These are phyloP conservation scores for Smallanthus sonchifolius DNA, from an alignment of 129 eudicot species.

Conservation along the genomic window DNA sequence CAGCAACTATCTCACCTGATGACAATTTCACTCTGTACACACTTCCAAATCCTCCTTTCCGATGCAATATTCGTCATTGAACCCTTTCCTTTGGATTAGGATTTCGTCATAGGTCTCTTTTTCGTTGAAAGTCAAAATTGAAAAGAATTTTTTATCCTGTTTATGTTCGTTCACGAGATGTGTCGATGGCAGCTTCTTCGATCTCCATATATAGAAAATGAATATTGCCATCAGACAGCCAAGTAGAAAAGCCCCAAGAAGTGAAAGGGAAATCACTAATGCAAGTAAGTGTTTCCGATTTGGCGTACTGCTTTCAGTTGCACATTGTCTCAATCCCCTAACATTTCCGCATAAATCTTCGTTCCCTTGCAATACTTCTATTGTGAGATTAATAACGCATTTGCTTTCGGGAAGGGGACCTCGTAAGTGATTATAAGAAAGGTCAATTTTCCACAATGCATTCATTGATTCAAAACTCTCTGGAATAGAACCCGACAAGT, in stretches of 20 bases:
- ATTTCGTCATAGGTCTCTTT: conserved; percentile 19
- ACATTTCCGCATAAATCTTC: conserved; percentile 28
- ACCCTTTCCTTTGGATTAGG: conserved; percentile 3
- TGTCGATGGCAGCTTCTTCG: not conserved
- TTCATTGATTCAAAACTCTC: conserved; percentile 1
- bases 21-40: conserved; percentile 23
- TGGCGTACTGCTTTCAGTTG: not conserved
- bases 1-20: conserved; percentile 16
- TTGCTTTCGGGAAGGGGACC: conserved; percentile 28
- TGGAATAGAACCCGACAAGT: conserved; percentile 32
- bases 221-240: not conserved
- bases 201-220: not conserved
- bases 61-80: conserved; percentile 18
- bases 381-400: conserved; percentile 4
- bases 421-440: conserved; percentile 19
- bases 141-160: not conserved
- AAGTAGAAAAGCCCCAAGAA: conserved; percentile 16
- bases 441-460: conserved; percentile 8
- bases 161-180: not conserved
- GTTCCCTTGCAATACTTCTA: conserved; percentile 16
- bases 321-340: conserved; percentile 21
- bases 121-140: conserved; percentile 19
- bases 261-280: conserved; percentile 10
- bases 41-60: conserved; percentile 24
- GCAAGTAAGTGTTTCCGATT: not conserved